Conservation (phyloP, 441 rosid genomes). For the Adansonia rubrostipa region DNA sequence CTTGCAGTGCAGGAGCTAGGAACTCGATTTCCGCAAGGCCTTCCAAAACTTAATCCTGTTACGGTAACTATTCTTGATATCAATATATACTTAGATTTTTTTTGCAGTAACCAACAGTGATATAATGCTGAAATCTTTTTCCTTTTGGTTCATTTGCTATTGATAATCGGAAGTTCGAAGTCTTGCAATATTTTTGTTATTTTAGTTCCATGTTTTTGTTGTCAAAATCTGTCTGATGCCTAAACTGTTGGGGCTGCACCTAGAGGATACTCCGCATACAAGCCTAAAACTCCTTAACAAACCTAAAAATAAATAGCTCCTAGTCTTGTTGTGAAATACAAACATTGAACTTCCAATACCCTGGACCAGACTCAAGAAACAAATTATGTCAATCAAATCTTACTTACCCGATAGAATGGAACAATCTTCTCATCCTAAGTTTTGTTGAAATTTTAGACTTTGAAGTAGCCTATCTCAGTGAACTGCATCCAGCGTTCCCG, state of each 20-base stretch:
- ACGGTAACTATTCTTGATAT: slow-evolving; percentile 49
- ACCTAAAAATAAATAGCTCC: background rate
- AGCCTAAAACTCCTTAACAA: background rate
- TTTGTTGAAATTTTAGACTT: no score
- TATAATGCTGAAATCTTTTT: background rate
- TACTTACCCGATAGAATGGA: no score
- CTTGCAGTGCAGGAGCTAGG: slow-evolving; percentile 87
- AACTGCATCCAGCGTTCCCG: no score
- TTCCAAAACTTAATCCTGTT: slow-evolving; percentile 97
- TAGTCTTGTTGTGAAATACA: background rate
- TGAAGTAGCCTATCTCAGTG: no score
- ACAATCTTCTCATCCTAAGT: no score
- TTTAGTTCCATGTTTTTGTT: background rate
- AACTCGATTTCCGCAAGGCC: slow-evolving; percentile 84
- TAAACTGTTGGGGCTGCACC: background rate
- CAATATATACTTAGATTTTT: slow-evolving; percentile 15
- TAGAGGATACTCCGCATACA: background rate
- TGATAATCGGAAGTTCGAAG: background rate
- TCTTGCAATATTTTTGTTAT: background rate
- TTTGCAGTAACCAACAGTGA: background rate
- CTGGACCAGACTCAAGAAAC: background rate
- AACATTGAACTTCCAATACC: background rate
- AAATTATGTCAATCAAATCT: background rate
- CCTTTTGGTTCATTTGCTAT: slow-evolving; percentile 10
- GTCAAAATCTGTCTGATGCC: background rate